These are phyloP conservation scores for Taxillus chinensis DNA, from an alignment of 164 flowering plant genomes.

Conservation along the genomic window DNA sequence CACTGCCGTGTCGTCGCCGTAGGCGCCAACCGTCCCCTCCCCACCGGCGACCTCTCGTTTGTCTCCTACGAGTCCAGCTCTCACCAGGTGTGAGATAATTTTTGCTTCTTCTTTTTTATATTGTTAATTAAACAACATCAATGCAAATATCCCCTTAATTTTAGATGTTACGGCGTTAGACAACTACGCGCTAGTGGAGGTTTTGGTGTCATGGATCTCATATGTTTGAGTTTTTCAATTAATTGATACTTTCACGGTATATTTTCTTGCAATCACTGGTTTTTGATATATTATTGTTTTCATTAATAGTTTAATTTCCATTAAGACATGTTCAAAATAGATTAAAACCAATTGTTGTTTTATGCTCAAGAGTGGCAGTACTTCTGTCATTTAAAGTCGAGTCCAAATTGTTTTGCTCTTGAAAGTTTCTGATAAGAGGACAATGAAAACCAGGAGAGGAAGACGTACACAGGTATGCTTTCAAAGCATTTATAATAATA, in stretches of 20 bases:
- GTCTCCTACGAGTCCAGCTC: slow-evolving; percentile 73
- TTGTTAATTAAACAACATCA: too few species aligned
- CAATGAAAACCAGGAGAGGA: slow-evolving; percentile 47
- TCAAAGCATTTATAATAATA: too few species aligned
- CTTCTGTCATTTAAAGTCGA: too few species aligned
- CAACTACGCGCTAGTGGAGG: slow-evolving; percentile 67
- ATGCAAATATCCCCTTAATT: too few species aligned
- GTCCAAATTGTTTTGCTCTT: too few species aligned
- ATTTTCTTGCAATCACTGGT: not conserved
- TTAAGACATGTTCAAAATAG: slow-evolving; percentile 68
- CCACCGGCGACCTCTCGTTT: slow-evolving; percentile 76
- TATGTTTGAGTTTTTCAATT: slow-evolving; percentile 8
- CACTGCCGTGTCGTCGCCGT: slow-evolving; percentile 90
- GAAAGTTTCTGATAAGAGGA: too few species aligned
- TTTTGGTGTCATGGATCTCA: slow-evolving; percentile 87
- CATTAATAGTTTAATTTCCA: slow-evolving; percentile 14
- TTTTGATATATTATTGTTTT: slow-evolving; percentile 12
- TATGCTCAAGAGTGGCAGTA: slow-evolving; percentile 54
- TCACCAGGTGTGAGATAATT: slow-evolving; percentile 36
- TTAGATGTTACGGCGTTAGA: slow-evolving; percentile 29
- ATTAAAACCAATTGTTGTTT: slow-evolving; percentile 65
- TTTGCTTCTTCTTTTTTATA: too few species aligned
- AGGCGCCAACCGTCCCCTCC: slow-evolving; percentile 68
- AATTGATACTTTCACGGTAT: not conserved
- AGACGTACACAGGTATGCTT: slow-evolving; percentile 68